Conservation (phyloP, 2,329 filamentous ascomycete species). For the Camillea tinctor region DNA sequence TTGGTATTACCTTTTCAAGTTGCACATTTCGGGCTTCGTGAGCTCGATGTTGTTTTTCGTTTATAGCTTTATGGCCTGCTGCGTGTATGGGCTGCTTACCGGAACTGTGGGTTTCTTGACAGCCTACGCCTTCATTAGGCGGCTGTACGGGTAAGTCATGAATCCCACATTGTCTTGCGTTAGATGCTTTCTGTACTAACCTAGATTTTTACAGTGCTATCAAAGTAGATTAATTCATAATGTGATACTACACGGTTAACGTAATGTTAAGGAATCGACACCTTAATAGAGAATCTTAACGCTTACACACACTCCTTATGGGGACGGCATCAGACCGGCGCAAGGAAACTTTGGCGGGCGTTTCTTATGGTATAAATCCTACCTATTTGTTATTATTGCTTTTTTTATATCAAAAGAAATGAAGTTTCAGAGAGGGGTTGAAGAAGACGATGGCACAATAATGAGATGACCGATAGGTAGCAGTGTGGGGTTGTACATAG, state of each 20-base stretch:
- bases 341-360: background rate
- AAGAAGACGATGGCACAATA: background rate
- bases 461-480: background rate
- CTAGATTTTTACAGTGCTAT: slow-evolving; percentile 42
- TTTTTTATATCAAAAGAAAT: background rate
- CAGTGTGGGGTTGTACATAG: background rate
- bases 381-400: background rate
- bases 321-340: background rate
- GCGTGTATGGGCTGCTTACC: slow-evolving; percentile 76
- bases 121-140: slow-evolving; percentile 78
- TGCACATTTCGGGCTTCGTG: slow-evolving; percentile 78
- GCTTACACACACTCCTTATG: background rate
- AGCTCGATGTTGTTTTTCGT: slow-evolving; percentile 81
- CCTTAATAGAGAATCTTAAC: slow-evolving; percentile 4
- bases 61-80: slow-evolving; percentile 79
- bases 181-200: slow-evolving; percentile 18
- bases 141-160: slow-evolving; percentile 76
- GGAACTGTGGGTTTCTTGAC: slow-evolving; percentile 84
- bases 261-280: slow-evolving; percentile 19
- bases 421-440: background rate
- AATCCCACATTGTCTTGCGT: too few relatives aligned
- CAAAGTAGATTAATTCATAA: slow-evolving; percentile 44
- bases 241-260: slow-evolving; percentile 9
- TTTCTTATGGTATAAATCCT: background rate
- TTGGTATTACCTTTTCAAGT: slow-evolving; percentile 79